A percentile compares a stretch with the other conserved stretches of the same genome.
Evolutionary conservation across 2,329 filamentous ascomycete genomes (phyloP).

Genomic region (Colletotrichum viniferum): DNA sequence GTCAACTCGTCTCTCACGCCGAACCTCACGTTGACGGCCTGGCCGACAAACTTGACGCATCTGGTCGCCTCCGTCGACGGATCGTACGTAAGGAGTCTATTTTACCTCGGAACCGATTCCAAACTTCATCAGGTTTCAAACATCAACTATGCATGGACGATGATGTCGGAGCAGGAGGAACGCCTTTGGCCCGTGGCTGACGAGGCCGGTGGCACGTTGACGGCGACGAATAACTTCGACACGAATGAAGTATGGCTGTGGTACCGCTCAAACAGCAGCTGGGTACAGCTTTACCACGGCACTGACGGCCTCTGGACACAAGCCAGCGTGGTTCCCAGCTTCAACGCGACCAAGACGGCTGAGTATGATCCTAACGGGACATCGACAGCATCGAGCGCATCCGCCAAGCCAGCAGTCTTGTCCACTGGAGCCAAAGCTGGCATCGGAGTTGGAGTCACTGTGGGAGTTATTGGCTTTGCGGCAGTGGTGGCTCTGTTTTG

Average conservation of each 20-base stretch:
- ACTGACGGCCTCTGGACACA: slow-evolving; percentile 32
- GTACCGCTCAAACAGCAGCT: slow-evolving; percentile 34
- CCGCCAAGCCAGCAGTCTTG: slow-evolving; percentile 34
- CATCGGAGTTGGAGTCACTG: slow-evolving; percentile 57
- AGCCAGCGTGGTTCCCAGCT: slow-evolving; percentile 28
- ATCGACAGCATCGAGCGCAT: slow-evolving; percentile 34
- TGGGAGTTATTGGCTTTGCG: slow-evolving; percentile 46
- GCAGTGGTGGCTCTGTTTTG: slow-evolving; percentile 52
- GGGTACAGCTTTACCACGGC: slow-evolving; percentile 35
- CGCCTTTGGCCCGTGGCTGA: slow-evolving; percentile 36
- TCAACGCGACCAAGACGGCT: slow-evolving; percentile 24
- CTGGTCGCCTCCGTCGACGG: slow-evolving; percentile 27
- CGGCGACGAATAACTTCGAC: slow-evolving; percentile 29
- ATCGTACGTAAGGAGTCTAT: slow-evolving; percentile 26
- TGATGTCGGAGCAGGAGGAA: slow-evolving; percentile 25
- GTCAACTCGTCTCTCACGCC: not conserved
- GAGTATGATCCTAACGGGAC: not conserved
- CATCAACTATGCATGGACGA: slow-evolving; percentile 33
- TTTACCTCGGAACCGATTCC: slow-evolving; percentile 41
- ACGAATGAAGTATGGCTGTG: slow-evolving; percentile 33
- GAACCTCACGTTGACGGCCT: slow-evolving; percentile 8
- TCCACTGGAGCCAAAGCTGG: slow-evolving; percentile 59
- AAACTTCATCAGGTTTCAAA: slow-evolving; percentile 34
- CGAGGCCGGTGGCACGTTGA: slow-evolving; percentile 30
- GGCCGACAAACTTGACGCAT: not conserved